These are phyloP conservation scores for Juglanconis sp. DNA, from an alignment of 2,329 filamentous ascomycete genomes.

Conservation along the genomic window DNA sequence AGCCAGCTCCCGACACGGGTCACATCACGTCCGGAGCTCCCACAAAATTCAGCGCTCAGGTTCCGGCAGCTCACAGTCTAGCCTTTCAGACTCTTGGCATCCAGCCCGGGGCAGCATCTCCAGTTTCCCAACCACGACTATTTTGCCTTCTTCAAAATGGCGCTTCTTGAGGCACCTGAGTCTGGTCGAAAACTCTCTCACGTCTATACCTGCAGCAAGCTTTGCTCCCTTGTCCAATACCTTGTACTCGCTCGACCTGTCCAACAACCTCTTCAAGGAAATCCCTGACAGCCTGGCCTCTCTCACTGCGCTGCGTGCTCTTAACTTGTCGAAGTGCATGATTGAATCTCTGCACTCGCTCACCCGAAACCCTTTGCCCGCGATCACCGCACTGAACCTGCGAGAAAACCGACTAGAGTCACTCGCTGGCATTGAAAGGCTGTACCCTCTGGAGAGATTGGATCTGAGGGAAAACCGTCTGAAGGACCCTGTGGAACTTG, in stretches of 20 bases:
- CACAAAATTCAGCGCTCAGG: constrained; percentile 81
- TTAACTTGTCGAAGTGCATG: constrained; percentile 97
- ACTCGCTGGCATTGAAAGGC: constrained; percentile 82
- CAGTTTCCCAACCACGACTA: constrained; percentile 68
- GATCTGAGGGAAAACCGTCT: constrained; percentile 89
- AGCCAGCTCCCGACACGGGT: constrained; percentile 68
- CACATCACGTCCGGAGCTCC: constrained; percentile 62
- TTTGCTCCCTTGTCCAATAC: constrained; percentile 82
- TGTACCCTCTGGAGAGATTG: constrained; percentile 83
- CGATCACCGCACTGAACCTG: constrained; percentile 89
- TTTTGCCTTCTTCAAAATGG: constrained; percentile 86
- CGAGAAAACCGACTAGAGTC: constrained; percentile 84
- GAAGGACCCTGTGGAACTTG: constrained; percentile 86
- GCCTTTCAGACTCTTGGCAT: constrained; percentile 62
- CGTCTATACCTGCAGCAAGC: constrained; percentile 70
- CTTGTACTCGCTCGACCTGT: constrained; percentile 87
- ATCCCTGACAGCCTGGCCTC: constrained; percentile 87
- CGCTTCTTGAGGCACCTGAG: constrained; percentile 89
- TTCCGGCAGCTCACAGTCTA: constrained; percentile 90
- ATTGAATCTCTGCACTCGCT: constrained; percentile 91
- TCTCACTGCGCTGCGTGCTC: constrained; percentile 80
- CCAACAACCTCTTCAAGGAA: constrained; percentile 88
- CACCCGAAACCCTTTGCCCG: constrained; percentile 79
- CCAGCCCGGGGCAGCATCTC: constrained; percentile 70
- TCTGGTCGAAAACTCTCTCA: constrained; percentile 86